Evolutionary conservation across 495 filamentous ascomycete species (phyloP), one percentile per base, ranked within the genome.

Genomic region (Aeminium ludgeri): DNA sequence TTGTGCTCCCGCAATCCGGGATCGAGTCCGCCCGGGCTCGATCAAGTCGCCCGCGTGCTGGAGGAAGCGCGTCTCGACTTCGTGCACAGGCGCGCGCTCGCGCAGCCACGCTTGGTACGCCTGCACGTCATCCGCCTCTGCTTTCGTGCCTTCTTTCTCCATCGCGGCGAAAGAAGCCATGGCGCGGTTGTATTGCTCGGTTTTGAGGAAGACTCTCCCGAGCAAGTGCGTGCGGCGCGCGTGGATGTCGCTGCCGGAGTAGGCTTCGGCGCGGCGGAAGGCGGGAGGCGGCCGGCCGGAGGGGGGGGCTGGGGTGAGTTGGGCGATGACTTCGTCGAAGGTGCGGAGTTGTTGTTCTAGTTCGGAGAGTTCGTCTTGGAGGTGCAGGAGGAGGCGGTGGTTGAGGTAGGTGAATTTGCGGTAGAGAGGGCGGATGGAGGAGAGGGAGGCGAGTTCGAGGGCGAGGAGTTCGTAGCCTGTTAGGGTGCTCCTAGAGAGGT

Each of bases 341-440:
- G 65, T 61, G n/a, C 72, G 49, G 0, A 55, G 41, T 23, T 52
- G 44, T 12, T 44, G 46, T 45, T 55, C 52, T 4, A 53, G 44
- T 28, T 55, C 53, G 16, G 30, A 15, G 20, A 55, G 36, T 32
- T 54, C 54, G 29, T 54, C 50, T 41, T 57, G 86, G 1, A 95
- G 70, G 52, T 89, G 74, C 1, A 95, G 65, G 2, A 95, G 66
- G 10, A 92, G 64, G 13, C 87, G 77, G 54, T 92, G 83, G 51
- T 93, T 92, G 3, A 93, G 60, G 7, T 70, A 67, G 52, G 81
- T 80, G 51, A 95, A 95, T 44, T 79, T 79, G 28, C 86, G 76
- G 58, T 91, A 93, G 12, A 95, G 70, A 6, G 82, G 82, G 10
- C 31, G 38, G 12, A 51, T 30, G 3, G 34, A 15, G 2, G 35